Conservation (phyloP, 257 asterid genomes). For the Solanum arcanum region DNA sequence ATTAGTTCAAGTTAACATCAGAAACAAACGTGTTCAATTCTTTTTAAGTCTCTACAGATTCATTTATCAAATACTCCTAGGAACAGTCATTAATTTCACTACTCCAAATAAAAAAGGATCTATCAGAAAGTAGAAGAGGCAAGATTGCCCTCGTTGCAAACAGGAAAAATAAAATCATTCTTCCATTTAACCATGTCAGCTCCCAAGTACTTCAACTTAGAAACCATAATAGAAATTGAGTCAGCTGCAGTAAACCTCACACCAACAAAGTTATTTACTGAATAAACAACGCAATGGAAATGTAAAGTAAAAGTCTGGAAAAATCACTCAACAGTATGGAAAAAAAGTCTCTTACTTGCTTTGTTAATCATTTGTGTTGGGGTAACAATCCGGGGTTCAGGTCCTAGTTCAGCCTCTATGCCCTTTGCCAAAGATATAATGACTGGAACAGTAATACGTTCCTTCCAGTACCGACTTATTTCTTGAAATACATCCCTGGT, state of each 20-base stretch:
- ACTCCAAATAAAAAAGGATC: not conserved
- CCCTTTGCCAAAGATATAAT: constrained; percentile 85
- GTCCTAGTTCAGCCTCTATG: constrained; percentile 68
- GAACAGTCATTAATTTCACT: not conserved
- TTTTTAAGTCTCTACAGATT: not conserved
- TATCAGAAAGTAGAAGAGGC: not conserved
- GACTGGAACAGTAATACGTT: constrained; percentile 53
- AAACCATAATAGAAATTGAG: not conserved
- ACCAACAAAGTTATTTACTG: not conserved
- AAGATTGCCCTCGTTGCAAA: not conserved
- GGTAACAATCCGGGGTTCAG: constrained; percentile 68
- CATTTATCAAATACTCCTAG: not conserved
- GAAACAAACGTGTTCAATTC: too few species aligned
- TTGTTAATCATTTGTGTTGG: constrained; percentile 81
- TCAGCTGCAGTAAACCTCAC: not conserved
- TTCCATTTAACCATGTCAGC: not conserved
- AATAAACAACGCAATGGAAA: not conserved
- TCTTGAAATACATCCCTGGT: constrained; percentile 69
- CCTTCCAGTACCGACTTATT: constrained; percentile 79
- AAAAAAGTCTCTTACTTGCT: constrained; percentile 44
- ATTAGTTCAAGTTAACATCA: not conserved
- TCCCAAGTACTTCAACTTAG: not conserved
- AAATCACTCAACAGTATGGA: not conserved
- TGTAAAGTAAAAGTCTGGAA: constrained; percentile 5
- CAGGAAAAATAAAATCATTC: not conserved